Base-by-base conservation (phyloP, 176 grass and related monocot genomes). In the Zea mays region DNA sequence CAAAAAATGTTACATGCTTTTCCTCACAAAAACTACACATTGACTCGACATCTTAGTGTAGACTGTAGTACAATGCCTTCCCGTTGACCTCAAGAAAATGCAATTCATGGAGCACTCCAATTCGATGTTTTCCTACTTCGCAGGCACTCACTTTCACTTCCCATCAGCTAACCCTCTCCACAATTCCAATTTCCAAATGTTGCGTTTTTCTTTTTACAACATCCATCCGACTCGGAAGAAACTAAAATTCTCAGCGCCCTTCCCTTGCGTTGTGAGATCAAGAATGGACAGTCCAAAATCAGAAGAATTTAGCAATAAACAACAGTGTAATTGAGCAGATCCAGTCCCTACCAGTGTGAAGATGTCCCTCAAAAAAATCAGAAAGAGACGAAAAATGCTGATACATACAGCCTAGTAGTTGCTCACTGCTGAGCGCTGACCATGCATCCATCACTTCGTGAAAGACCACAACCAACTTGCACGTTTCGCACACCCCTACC, bases 401-500 rank as follows among this genome's bases (percentile, higher is more conserved):
- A 42, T 43, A 5, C 67, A 42, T 43, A 5, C 67, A 69, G 44
- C 44, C 44, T 48, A 48, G 11, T 48, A 48, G 11, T 11, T 7
- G 20, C 20, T 27, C 38, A 39, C 38, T 46, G 66, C 66, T 69
- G 67, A 69, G 43, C 67, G 66, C 66, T 69, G 67, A 69, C 67
- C 67, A 69, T 47, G 43, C 19, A 45, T 68, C n/a, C 15, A 52
- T 54, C 51, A 17, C 67, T 33, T 46, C 67, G 13, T 20, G 35
- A 71, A 71, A 71, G 67, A 6, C 21, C 67, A 6, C 51, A 68
- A 40, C 37, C 66, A 60, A 65, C 73, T 49, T 56, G 57, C 73
- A 82, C 84, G 78, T 76, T 86, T 54, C 54, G 55, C 84, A 74
- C 69, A 62, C 60, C 51, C 37, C 69, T 2, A 35, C 27, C 27